phyloP scores from a whole-genome alignment of 164 flowering plant species.

The Berberis thunbergii region DNA sequence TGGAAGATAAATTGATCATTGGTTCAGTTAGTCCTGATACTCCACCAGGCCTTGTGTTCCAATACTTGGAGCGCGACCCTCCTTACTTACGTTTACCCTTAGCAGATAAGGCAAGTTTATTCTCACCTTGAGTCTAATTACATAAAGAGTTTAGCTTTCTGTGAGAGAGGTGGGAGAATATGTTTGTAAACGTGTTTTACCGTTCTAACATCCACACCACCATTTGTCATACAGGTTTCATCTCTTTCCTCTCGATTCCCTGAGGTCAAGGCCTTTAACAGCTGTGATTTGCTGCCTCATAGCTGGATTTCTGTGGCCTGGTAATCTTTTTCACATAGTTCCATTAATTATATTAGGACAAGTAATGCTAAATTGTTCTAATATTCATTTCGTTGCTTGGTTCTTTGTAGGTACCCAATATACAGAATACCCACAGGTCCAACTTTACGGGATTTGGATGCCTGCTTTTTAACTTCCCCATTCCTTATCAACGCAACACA shows the following conservation, averaged over 20 bases:
- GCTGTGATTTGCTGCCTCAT: slow-evolving; percentile 62
- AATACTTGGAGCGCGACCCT: slow-evolving; percentile 48
- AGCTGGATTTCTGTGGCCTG: slow-evolving; percentile 87
- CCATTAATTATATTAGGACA: background rate
- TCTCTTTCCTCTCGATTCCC: slow-evolving; percentile 43
- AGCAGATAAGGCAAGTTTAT: slow-evolving; percentile 47
- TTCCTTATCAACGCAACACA: slow-evolving; percentile 41
- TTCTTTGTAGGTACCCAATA: slow-evolving; percentile 68
- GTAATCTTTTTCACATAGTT: slow-evolving; percentile 20
- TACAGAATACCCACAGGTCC: slow-evolving; percentile 77
- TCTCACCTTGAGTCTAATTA: background rate
- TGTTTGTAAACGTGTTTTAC: background rate
- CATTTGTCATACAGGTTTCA: slow-evolving; percentile 33
- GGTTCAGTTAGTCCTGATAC: slow-evolving; percentile 37
- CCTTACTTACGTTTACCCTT: slow-evolving; percentile 58
- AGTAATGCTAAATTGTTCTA: background rate
- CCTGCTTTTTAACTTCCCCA: slow-evolving; percentile 68
- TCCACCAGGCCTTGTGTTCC: slow-evolving; percentile 36
- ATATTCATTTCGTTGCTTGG: background rate
- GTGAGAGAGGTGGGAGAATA: background rate
- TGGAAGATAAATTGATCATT: slow-evolving; percentile 27
- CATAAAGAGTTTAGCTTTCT: background rate
- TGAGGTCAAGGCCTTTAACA: slow-evolving; percentile 37
- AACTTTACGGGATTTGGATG: slow-evolving; percentile 55
- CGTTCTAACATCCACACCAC: slow-evolving; percentile 8